Evolutionary conservation across 305 asterid genomes (phyloP).

Genomic region (Petunia hybrid): DNA sequence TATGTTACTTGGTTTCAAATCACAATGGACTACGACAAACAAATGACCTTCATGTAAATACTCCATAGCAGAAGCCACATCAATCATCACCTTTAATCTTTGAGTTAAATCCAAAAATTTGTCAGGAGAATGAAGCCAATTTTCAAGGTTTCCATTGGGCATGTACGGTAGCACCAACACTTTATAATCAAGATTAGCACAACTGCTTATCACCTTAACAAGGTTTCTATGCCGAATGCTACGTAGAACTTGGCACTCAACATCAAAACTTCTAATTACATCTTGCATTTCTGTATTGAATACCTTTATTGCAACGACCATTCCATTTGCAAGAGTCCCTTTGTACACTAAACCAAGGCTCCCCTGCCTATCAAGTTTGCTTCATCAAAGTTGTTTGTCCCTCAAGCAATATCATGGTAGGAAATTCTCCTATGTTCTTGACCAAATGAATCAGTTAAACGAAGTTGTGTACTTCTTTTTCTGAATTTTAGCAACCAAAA

Average conservation of each 20-base stretch:
- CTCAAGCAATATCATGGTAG: constrained; percentile 27
- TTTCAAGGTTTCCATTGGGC: constrained; percentile 27
- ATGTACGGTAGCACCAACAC: constrained; percentile 35
- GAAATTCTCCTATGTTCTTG: constrained; percentile 14
- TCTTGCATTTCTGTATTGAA: constrained; percentile 37
- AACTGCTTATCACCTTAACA: constrained; percentile 31
- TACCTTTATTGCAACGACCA: constrained; percentile 31
- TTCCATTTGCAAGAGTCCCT: constrained; percentile 29
- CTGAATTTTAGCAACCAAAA: constrained; percentile 11
- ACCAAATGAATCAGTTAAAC: constrained; percentile 1
- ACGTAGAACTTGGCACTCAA: constrained; percentile 34
- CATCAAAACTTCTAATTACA: constrained; percentile 10
- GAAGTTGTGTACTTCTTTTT: neutral
- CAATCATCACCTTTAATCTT: constrained; percentile 28
- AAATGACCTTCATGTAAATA: constrained; percentile 24
- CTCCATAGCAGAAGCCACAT: constrained; percentile 30
- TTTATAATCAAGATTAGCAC: constrained; percentile 39
- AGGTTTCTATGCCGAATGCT: constrained; percentile 32
- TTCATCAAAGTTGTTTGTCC: constrained; percentile 33
- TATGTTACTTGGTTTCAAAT: constrained; percentile 28
- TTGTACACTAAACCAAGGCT: constrained; percentile 29
- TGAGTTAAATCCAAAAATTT: constrained; percentile 23
- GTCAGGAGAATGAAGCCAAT: constrained; percentile 21
- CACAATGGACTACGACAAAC: constrained; percentile 30
- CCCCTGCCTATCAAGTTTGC: constrained; percentile 27